A percentile compares a stretch with the other conserved stretches of the same genome.
Conservation (phyloP, 257 asterid species). For the Pogostemon cablin region DNA sequence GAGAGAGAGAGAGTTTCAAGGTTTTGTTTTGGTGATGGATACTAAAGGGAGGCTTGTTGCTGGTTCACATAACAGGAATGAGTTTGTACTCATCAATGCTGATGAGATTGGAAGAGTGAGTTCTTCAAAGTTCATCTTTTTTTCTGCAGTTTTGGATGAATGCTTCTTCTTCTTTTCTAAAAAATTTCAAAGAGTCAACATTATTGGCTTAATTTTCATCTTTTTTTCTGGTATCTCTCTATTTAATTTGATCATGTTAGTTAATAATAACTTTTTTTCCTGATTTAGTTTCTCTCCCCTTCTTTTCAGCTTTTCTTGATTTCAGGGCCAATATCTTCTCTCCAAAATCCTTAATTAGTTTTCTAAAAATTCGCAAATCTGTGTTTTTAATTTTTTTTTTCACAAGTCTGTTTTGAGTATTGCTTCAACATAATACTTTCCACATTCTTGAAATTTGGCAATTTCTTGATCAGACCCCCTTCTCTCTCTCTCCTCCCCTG, state of each 20-base stretch:
- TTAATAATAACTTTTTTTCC: conserved; percentile 6
- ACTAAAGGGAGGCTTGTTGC: conserved; percentile 95
- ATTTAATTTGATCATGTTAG: conserved; percentile 11
- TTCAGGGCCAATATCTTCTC: conserved; percentile 34
- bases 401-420: conserved; percentile 2
- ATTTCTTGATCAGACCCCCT: conserved; percentile 39
- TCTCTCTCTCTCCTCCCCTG: not conserved
- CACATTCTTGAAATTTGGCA: conserved; percentile 12
- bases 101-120: conserved; percentile 96
- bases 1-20: conserved; percentile 2
- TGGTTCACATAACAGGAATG: conserved; percentile 96
- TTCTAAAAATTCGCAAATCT: not conserved
- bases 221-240: conserved; percentile 1
- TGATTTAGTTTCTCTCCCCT: conserved; percentile 37
- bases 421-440: conserved; percentile 8
- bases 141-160: not conserved
- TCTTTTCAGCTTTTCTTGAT: conserved; percentile 39
- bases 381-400: not conserved
- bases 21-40: conserved; percentile 51
- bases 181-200: not conserved
- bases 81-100: conserved; percentile 94
- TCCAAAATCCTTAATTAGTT: not conserved
- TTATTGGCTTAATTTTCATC: not conserved
- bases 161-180: conserved; percentile 18
- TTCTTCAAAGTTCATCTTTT: conserved; percentile 20